Percentiles rank a stretch among this genome's conserved stretches.
These are phyloP conservation scores for Cyberlindnera lachancei DNA, from an alignment of 805 yeast species.

Conservation along the genomic window DNA sequence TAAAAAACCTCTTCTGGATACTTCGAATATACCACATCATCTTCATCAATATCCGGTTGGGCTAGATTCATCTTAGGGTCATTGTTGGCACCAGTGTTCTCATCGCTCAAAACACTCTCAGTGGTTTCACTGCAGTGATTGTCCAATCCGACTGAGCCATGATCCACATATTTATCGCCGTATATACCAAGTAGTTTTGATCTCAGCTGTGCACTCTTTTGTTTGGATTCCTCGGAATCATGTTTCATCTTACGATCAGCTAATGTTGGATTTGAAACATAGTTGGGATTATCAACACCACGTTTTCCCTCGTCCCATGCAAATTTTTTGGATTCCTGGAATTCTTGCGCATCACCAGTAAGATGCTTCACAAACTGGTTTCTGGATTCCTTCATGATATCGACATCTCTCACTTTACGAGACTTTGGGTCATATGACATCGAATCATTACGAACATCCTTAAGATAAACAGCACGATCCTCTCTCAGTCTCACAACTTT, in stretches of 20 bases:
- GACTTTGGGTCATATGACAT: slow-evolving; percentile 50
- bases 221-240: slow-evolving; percentile 24
- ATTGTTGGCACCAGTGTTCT: too few species aligned
- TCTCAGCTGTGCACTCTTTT: slow-evolving; percentile 24
- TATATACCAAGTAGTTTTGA: slow-evolving; percentile 18
- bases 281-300: slow-evolving; percentile 23
- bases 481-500: slow-evolving; percentile 55
- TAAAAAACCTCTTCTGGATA: slow-evolving; percentile 31
- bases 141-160: too few species aligned
- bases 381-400: slow-evolving; percentile 30
- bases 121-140: too few species aligned
- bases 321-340: slow-evolving; percentile 39
- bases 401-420: slow-evolving; percentile 29
- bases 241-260: slow-evolving; percentile 30
- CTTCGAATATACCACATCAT: slow-evolving; percentile 17
- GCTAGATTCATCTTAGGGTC: too few species aligned
- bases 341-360: slow-evolving; percentile 50
- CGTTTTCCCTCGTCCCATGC: slow-evolving; percentile 38
- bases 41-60: slow-evolving; percentile 8
- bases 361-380: slow-evolving; percentile 45
- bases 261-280: slow-evolving; percentile 39
- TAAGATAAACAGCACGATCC: slow-evolving; percentile 67
- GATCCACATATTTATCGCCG: too few species aligned
- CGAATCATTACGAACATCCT: slow-evolving; percentile 37
- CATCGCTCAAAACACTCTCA: too few species aligned